Conservation (phyloP, 202 grass and related monocot species). For the Saccharum hybrid region DNA sequence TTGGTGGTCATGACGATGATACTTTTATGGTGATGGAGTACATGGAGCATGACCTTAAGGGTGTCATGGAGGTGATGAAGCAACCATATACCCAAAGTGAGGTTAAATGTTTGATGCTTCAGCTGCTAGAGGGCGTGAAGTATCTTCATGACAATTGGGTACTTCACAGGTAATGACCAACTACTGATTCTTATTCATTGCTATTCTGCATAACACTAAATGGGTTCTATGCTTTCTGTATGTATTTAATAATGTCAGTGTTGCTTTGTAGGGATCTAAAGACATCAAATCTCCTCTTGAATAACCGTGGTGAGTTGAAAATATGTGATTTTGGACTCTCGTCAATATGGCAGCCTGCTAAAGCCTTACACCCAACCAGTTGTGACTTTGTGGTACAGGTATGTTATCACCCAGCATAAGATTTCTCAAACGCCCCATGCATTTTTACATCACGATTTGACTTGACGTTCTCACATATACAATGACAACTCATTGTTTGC, state of each 20-base stretch:
- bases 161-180: slow-evolving; percentile 74
- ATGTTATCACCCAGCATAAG: slow-evolving; percentile 24
- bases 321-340: slow-evolving; percentile 93
- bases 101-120: slow-evolving; percentile 97
- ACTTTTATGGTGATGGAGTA: slow-evolving; percentile 99
- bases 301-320: slow-evolving; percentile 89
- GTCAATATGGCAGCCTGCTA: slow-evolving; percentile 86
- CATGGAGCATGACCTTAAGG: slow-evolving; percentile 95
- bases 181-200: neutral
- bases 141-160: slow-evolving; percentile 98
- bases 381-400: slow-evolving; percentile 98
- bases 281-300: slow-evolving; percentile 91
- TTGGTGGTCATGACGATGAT: slow-evolving; percentile 65
- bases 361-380: slow-evolving; percentile 92
- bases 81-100: slow-evolving; percentile 89
- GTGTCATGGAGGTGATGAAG: slow-evolving; percentile 85
- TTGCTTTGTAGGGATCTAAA: slow-evolving; percentile 80
- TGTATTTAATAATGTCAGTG: slow-evolving; percentile 25
- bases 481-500: slow-evolving; percentile 29
- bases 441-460: slow-evolving; percentile 10
- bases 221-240: neutral
- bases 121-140: slow-evolving; percentile 77
- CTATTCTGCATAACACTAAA: slow-evolving; percentile 23
- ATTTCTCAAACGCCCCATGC: slow-evolving; percentile 2
- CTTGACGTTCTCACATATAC: slow-evolving; percentile 12